A percentile compares a stretch with the other conserved stretches of the same genome.
phyloP scores from a whole-genome alignment of 2,329 filamentous ascomycete species.

The Chaetomium olivaceum region DNA sequence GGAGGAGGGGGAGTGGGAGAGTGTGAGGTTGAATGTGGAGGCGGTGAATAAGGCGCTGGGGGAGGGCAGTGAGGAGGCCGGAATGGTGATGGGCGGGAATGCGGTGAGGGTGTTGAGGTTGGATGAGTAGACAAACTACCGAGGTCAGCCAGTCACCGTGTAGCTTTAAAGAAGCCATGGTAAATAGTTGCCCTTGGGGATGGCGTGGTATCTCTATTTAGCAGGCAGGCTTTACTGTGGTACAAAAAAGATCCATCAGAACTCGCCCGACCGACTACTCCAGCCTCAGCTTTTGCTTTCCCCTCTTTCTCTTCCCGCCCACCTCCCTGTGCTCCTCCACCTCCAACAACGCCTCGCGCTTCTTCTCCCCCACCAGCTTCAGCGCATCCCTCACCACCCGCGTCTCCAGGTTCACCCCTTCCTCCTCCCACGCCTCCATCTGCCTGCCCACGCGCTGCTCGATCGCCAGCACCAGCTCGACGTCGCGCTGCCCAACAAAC shows the following conservation, averaged over 20 bases:
- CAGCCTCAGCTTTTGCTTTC: constrained; percentile 56
- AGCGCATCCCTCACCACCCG: constrained; percentile 81
- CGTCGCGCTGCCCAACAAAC: constrained; percentile 89
- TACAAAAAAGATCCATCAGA: too few species aligned
- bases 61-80: constrained; percentile 30
- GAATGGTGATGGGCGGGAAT: constrained; percentile 36
- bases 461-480: constrained; percentile 86
- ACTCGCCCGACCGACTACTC: background rate
- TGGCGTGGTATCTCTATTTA: background rate
- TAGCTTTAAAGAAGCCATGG: background rate
- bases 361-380: constrained; percentile 92
- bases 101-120: constrained; percentile 35
- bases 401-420: constrained; percentile 91
- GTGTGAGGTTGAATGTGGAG: constrained; percentile 54
- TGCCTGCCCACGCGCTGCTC: constrained; percentile 77
- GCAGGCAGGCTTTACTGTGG: background rate
- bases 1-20: constrained; percentile 67
- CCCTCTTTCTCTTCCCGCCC: constrained; percentile 74
- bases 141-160: background rate
- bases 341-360: constrained; percentile 84
- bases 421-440: constrained; percentile 84
- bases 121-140: constrained; percentile 13
- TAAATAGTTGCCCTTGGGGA: background rate
- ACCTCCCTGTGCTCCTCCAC: constrained; percentile 93
- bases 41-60: constrained; percentile 34